Percentiles rank a stretch among this genome's conserved stretches.
Evolutionary conservation across 768 basidiomycete species (phyloP).

Genomic region (Scleroderma bovista): DNA sequence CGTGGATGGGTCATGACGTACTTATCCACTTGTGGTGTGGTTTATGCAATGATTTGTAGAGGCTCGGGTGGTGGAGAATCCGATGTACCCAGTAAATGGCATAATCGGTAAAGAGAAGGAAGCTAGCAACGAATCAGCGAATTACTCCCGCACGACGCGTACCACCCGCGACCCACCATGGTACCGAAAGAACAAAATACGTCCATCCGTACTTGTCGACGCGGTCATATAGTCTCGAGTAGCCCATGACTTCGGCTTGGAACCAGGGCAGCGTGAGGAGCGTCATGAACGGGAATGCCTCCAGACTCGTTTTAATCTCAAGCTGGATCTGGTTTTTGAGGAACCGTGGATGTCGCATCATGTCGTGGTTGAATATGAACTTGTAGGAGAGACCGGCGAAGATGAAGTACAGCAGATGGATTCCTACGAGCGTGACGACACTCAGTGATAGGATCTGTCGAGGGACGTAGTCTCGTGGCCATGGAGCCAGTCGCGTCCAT

Average conservation of each 20-base stretch:
- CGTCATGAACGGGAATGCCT: conserved; percentile 79
- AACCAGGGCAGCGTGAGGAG: conserved; percentile 92
- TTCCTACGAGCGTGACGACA: conserved; percentile 71
- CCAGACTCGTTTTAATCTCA: conserved; percentile 73
- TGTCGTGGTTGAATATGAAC: conserved; percentile 89
- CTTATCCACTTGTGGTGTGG: conserved; percentile 99
- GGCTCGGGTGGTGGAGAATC: conserved; percentile 70
- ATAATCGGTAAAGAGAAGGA: conserved; percentile 87
- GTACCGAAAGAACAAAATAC: conserved; percentile 63
- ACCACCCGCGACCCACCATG: conserved; percentile 51
- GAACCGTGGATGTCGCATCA: conserved; percentile 94
- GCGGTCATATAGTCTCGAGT: conserved; percentile 72
- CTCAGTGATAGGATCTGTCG: conserved; percentile 73
- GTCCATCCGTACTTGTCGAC: conserved; percentile 74
- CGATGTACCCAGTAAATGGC: conserved; percentile 97
- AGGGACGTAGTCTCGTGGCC: conserved; percentile 79
- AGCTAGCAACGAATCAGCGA: conserved; percentile 35
- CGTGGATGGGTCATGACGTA: conserved; percentile 37
- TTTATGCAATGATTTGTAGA: conserved; percentile 94
- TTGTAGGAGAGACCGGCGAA: conserved; percentile 82
- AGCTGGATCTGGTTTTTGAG: conserved; percentile 77
- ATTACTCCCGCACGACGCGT: not conserved
- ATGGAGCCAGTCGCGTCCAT: conserved; percentile 78
- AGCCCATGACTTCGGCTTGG: conserved; percentile 83
- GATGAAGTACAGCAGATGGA: conserved; percentile 80